Conservation (phyloP, 148 eudicot genomes). For the Amaranthus palmeri region DNA sequence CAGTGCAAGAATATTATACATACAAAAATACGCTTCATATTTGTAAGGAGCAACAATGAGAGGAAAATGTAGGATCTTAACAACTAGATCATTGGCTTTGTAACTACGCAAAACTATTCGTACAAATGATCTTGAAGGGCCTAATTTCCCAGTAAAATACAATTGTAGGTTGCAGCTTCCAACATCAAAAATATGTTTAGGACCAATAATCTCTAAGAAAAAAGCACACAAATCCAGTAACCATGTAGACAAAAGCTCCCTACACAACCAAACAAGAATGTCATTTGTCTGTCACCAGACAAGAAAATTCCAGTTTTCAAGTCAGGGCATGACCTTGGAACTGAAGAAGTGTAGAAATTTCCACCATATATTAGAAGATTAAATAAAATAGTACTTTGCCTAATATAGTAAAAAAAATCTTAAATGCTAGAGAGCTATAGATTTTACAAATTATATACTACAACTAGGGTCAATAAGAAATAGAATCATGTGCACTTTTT, state of each 20-base stretch:
- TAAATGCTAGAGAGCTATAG: no score
- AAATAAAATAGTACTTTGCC: no score
- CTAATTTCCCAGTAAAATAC: constrained; percentile 10
- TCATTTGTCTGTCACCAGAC: constrained; percentile 23
- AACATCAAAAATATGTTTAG: constrained; percentile 7
- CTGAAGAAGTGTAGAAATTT: neutral
- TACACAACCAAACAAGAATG: constrained; percentile 27
- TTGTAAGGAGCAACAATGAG: no score
- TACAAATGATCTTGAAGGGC: constrained; percentile 17
- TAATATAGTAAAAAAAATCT: no score
- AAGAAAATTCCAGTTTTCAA: constrained; percentile 25
- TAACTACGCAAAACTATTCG: neutral
- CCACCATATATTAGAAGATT: no score
- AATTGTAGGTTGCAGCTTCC: neutral
- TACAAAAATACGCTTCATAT: no score
- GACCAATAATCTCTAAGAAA: constrained; percentile 8
- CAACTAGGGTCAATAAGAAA: no score
- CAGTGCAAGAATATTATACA: no score
- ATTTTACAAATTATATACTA: no score
- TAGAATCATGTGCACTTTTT: no score
- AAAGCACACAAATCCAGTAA: constrained; percentile 6
- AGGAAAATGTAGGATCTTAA: no score
- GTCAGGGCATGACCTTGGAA: constrained; percentile 13
- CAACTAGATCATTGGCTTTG: no score
- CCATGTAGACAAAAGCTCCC: constrained; percentile 27